Base-by-base conservation (phyloP, 2,329 filamentous ascomycete species). In the Didymella keratinophila region DNA sequence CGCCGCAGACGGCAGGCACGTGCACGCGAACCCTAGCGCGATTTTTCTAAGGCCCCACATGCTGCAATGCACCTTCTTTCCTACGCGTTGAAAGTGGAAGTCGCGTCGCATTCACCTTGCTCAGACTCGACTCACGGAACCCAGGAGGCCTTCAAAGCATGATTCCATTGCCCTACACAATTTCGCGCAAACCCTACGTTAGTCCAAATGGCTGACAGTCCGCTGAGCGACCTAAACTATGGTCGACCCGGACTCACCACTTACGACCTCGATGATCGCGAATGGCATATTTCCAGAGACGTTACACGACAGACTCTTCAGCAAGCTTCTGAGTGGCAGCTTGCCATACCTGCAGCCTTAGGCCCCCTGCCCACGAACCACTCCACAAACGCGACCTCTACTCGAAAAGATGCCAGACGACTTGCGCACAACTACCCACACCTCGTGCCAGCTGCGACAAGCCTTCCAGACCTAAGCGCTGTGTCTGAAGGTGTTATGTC, bases 151-250 rank as follows among this genome's bases (percentile, higher is more conserved):
- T 46, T 21, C 57, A 44, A 71, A 71, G 58, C 56, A 76, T 76
- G 71, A 64, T 65, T 57, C 62, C 53, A 52, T 50, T 52, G 43
- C 46, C 27, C 20, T 30, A 36, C 39, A 42, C 42, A 50, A 44
- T 23, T 18, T 52, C 61, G 39, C 58, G 60, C 60, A 63, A 54
- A 64, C 60, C 56, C 56, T 32, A 58, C 51, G 64, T 67, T 70
- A 78, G 78, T 75, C 82, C 84, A 68, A 78, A 87, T 87, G 85
- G 83, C 82, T 87, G 82, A 87, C 55, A 76, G 74, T 52, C 73
- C 78, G 39, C 71, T 78, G 36, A 78, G 76, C 65, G 78, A 83
- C 76, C 78, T 86, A 50, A 78, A 80, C 52, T 82, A 81, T 66
- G 85, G 85, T 72, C 82, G 85, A 67, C 78, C 83, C 57, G 85